Base-by-base conservation (phyloP, 345 rosid species). In the Raphanus sativus region DNA sequence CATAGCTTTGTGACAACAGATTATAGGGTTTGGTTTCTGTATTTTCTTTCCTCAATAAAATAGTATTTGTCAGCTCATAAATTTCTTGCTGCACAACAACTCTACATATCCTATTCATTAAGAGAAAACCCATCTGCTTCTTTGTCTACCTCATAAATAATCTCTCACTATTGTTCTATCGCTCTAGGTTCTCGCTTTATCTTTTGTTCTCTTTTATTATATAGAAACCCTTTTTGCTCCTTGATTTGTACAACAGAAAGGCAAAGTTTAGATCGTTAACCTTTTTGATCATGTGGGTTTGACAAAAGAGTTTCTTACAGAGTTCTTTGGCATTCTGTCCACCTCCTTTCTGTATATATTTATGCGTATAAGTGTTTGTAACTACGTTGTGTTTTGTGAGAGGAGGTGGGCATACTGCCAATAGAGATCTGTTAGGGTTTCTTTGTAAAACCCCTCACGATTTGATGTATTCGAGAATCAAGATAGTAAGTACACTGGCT, bases 291-390 rank as follows among this genome's bases (percentile, higher is more conserved):
- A 87, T 75, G 86, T 38, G 85, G 90, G 94, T 86, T 88, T 93
- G 62, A 52, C 98, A 91, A 91, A 91, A 67, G 98, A 88, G 90
- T 78, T 83, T 76, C 96, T 85, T 77, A 81, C 96, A 84, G 96
- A 86, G 89, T 80, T 87, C 75, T 83, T 93, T 93, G 98, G 98
- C 98, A 93, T 93, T 93, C 98, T 93, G 98, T 93, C 97, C 98
- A 91, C 98, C 98, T 93, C 98, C 93, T 60, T 52, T 56, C 48
- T 80, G 0, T 26, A 4, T 50, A 4, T 42, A 62, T n/a, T 13
- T 60, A 16, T 56, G 32, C 32, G 12, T 54, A 6, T 34, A 32
- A 30, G 17, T 25, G 45, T 69, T 45, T 1, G 45, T 69, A 29
- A 11, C 5, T 16, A 1, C 24, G 62, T 30, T 77, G 17, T 69